Conservation (phyloP, 371 early-diverging fungal genomes). For the Rhizopus sp. region DNA sequence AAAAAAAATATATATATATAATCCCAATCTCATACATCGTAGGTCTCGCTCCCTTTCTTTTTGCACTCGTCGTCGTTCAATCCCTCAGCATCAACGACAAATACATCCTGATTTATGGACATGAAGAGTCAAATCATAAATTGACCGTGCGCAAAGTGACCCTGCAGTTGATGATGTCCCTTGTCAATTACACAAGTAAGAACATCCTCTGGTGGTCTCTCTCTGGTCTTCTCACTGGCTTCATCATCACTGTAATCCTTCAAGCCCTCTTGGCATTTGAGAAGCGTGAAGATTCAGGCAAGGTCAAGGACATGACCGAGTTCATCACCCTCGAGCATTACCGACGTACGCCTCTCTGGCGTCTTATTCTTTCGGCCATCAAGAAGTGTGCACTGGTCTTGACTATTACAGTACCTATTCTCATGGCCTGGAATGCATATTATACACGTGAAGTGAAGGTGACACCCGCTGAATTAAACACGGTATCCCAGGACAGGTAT, state of each 20-base stretch:
- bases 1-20: slow-evolving; percentile 11
- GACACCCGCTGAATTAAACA: slow-evolving; percentile 35
- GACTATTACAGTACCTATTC: slow-evolving; percentile 30
- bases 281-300: slow-evolving; percentile 25
- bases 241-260: slow-evolving; percentile 40
- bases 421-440: slow-evolving; percentile 43
- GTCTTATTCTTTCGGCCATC: slow-evolving; percentile 33
- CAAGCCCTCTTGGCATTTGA: slow-evolving; percentile 35
- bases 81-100: slow-evolving; percentile 56
- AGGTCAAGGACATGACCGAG: slow-evolving; percentile 38
- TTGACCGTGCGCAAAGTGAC: slow-evolving; percentile 50
- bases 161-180: slow-evolving; percentile 53
- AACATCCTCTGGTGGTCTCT: slow-evolving; percentile 68
- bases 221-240: slow-evolving; percentile 54
- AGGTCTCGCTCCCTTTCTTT: slow-evolving; percentile 62
- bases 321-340: slow-evolving; percentile 31
- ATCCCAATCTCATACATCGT: neutral
- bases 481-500: slow-evolving; percentile 39
- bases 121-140: slow-evolving; percentile 32
- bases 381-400: slow-evolving; percentile 28
- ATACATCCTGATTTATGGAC: slow-evolving; percentile 51
- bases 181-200: slow-evolving; percentile 53
- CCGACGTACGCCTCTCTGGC: slow-evolving; percentile 45
- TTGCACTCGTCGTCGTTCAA: slow-evolving; percentile 58
- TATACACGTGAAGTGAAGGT: slow-evolving; percentile 42